These are phyloP conservation scores for Neofusicoccum umdonicola DNA, from an alignment of 2,329 filamentous ascomycete genomes.

Conservation along the genomic window DNA sequence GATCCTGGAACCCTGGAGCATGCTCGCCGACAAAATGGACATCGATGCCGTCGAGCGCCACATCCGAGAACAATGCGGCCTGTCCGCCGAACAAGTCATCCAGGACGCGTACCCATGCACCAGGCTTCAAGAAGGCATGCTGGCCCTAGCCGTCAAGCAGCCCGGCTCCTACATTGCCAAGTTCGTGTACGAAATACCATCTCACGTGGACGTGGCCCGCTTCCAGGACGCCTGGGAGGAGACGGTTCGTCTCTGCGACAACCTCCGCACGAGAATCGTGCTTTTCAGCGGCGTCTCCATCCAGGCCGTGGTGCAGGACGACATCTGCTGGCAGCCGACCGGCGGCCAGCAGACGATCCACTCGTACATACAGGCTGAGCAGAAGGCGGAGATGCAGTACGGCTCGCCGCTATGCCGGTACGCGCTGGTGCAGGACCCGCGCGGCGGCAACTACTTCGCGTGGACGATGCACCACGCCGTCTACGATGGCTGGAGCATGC, in stretches of 20 bases:
- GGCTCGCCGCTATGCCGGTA: slow-evolving; percentile 39
- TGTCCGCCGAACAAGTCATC: slow-evolving; percentile 21
- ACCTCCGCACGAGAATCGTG: slow-evolving; percentile 47
- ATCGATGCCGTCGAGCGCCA: slow-evolving; percentile 4
- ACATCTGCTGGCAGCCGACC: slow-evolving; percentile 17
- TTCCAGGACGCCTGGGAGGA: slow-evolving; percentile 49
- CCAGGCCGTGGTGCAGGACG: slow-evolving; percentile 30
- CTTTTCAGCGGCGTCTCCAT: slow-evolving; percentile 28
- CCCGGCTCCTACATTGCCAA: slow-evolving; percentile 53
- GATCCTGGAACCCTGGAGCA: slow-evolving; percentile 31
- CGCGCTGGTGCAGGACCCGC: slow-evolving; percentile 27
- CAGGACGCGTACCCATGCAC: slow-evolving; percentile 57
- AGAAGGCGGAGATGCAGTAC: slow-evolving; percentile 40
- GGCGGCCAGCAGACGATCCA: slow-evolving; percentile 21
- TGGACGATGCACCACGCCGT: slow-evolving; percentile 19
- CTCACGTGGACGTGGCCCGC: slow-evolving; percentile 22
- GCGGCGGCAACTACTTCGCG: slow-evolving; percentile 4
- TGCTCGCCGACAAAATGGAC: slow-evolving; percentile 21
- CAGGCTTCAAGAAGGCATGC: slow-evolving; percentile 54
- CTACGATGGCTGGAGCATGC: not conserved
- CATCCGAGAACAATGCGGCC: not conserved
- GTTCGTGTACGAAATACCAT: slow-evolving; percentile 23
- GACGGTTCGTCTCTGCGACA: slow-evolving; percentile 43
- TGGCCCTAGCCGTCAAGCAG: slow-evolving; percentile 53
- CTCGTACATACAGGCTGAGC: slow-evolving; percentile 17